Conservation (phyloP, 2,329 filamentous ascomycete species). For the Fusarium gaditjirri region DNA sequence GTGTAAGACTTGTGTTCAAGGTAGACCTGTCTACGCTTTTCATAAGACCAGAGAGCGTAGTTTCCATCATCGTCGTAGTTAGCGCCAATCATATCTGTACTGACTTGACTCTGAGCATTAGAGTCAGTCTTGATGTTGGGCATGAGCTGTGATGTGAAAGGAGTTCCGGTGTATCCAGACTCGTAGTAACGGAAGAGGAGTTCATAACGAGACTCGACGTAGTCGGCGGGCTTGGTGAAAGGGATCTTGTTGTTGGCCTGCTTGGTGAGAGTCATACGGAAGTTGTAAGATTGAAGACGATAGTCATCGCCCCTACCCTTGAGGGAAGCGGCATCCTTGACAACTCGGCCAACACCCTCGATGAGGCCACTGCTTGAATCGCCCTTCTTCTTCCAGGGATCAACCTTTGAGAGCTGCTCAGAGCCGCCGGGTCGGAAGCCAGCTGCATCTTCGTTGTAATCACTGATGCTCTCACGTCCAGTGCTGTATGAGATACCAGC, state of each 20-base stretch:
- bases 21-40: slow-evolving; percentile 7
- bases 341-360: slow-evolving; percentile 18
- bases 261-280: slow-evolving; percentile 28
- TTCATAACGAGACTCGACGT: slow-evolving; percentile 29
- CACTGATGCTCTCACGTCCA: slow-evolving; percentile 23
- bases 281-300: slow-evolving; percentile 37
- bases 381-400: slow-evolving; percentile 28
- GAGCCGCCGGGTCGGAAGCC: slow-evolving; percentile 12
- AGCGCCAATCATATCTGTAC: slow-evolving; percentile 32
- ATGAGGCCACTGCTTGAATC: slow-evolving; percentile 21
- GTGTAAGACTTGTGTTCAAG: slow-evolving; percentile 24
- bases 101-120: slow-evolving; percentile 31
- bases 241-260: slow-evolving; percentile 9
- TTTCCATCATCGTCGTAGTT: slow-evolving; percentile 24
- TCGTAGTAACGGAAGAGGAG: slow-evolving; percentile 34
- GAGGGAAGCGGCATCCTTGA: slow-evolving; percentile 3
- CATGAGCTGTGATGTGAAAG: slow-evolving; percentile 34
- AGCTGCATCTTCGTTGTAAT: slow-evolving; percentile 27
- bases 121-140: slow-evolving; percentile 34
- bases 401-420: slow-evolving; percentile 13
- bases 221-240: slow-evolving; percentile 32
- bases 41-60: slow-evolving; percentile 30
- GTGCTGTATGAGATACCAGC: slow-evolving; percentile 29
- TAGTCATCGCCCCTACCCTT: slow-evolving; percentile 14
- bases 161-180: slow-evolving; percentile 24